These are phyloP conservation scores for Vickermania spadyakhi DNA, from an alignment of 208 protist genomes.

Conservation along the genomic window DNA sequence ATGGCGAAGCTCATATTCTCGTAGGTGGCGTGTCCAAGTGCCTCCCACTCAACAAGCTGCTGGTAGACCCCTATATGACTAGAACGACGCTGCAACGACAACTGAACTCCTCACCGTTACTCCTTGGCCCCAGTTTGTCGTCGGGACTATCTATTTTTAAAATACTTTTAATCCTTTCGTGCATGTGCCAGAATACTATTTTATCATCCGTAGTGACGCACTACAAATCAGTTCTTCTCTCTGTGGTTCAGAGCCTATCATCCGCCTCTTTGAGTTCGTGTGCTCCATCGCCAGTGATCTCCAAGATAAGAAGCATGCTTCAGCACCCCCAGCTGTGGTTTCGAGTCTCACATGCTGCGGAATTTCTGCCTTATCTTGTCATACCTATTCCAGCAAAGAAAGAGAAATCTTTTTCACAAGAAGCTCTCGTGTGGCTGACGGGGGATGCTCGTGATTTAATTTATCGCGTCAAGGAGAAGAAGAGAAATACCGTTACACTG, in stretches of 20 bases:
- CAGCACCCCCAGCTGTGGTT: too few relatives aligned
- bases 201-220: conserved; percentile 50
- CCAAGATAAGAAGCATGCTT: too few relatives aligned
- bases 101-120: conserved; percentile 21
- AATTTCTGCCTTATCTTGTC: background rate
- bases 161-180: conserved; percentile 74
- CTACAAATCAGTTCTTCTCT: conserved; percentile 35
- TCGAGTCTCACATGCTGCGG: background rate
- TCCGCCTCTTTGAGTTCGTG: too few relatives aligned
- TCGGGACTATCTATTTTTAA: conserved; percentile 82
- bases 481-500: too few relatives aligned
- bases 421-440: too few relatives aligned
- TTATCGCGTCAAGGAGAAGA: too few relatives aligned
- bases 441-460: too few relatives aligned
- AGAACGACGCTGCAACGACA: conserved; percentile 21
- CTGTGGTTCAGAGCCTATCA: conserved; percentile 53
- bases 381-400: background rate
- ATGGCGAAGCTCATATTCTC: too few relatives aligned
- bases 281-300: too few relatives aligned
- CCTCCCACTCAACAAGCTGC: conserved; percentile 34
- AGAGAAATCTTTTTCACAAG: too few relatives aligned
- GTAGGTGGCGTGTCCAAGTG: too few relatives aligned
- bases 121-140: conserved; percentile 38
- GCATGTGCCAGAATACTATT: conserved; percentile 66
- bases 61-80: conserved; percentile 24